Evolutionary conservation across 2,329 filamentous ascomycete species (phyloP).

Genomic region (Paraconiothyrium brasiliense): DNA sequence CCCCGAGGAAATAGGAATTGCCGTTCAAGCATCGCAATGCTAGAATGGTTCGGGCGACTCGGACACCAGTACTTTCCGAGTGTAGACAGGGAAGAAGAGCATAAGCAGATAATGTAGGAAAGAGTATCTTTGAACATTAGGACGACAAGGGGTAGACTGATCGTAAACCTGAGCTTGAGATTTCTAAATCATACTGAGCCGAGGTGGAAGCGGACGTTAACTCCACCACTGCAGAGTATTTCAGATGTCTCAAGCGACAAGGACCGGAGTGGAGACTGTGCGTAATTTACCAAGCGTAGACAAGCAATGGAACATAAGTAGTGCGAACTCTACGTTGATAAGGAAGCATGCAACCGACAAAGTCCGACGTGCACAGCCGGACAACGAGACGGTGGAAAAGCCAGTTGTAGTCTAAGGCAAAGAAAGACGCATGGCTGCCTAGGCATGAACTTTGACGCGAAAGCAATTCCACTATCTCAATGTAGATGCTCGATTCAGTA

Average conservation of each 20-base stretch:
- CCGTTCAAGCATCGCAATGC: neutral
- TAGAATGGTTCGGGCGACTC: neutral
- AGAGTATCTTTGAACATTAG: neutral
- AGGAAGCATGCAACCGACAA: slow-evolving; percentile 1
- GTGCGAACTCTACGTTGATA: neutral
- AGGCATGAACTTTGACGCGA: neutral
- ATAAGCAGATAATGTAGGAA: neutral
- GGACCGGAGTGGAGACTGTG: neutral
- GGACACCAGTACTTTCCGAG: neutral
- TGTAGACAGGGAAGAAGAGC: neutral
- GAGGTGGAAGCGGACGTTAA: neutral
- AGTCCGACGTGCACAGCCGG: neutral
- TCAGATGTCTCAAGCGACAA: neutral
- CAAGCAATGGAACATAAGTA: neutral
- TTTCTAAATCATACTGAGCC: neutral
- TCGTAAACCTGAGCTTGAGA: neutral
- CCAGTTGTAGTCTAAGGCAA: neutral
- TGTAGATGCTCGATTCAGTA: slow-evolving; percentile 4
- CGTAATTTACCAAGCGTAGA: neutral
- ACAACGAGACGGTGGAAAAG: neutral
- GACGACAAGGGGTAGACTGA: no score
- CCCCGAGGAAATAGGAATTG: neutral
- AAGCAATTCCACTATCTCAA: neutral
- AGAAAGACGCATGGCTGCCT: slow-evolving; percentile 1
- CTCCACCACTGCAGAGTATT: neutral